These are phyloP conservation scores for Pleurotus eryngii DNA, from an alignment of 768 basidiomycete genomes.

Conservation along the genomic window DNA sequence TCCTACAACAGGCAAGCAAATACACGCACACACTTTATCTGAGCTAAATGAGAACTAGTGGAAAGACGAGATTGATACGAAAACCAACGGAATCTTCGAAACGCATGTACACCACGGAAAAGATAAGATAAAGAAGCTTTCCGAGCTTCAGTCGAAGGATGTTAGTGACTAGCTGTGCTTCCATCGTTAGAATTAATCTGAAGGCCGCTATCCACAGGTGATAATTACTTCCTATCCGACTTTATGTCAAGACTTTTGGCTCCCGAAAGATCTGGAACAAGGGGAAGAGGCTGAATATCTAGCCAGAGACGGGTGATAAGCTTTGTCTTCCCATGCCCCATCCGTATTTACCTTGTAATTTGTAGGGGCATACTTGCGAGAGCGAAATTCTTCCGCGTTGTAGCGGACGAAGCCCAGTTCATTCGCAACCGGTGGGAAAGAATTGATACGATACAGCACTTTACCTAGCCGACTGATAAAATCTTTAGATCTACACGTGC, in stretches of 20 bases:
- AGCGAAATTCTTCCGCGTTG: constrained; percentile 62
- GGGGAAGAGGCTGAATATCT: constrained; percentile 50
- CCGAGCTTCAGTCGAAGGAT: constrained; percentile 38
- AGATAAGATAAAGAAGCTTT: constrained; percentile 53
- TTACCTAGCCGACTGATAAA: background rate
- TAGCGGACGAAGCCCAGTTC: constrained; percentile 80
- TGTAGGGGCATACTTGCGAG: constrained; percentile 57
- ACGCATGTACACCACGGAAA: constrained; percentile 73
- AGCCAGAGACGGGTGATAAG: constrained; percentile 43
- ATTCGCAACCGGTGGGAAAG: constrained; percentile 56
- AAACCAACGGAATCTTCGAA: constrained; percentile 58
- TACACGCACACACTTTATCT: background rate
- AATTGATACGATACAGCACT: background rate
- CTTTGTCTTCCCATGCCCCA: background rate
- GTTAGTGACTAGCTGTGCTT: constrained; percentile 25
- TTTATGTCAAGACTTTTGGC: constrained; percentile 53
- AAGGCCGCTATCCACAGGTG: constrained; percentile 35
- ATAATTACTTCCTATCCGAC: constrained; percentile 80
- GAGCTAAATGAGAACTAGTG: constrained; percentile 37
- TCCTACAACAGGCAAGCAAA: constrained; percentile 58
- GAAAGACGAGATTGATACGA: constrained; percentile 70
- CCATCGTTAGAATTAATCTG: background rate
- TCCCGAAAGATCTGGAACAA: constrained; percentile 44
- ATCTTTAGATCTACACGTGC: constrained; percentile 46
- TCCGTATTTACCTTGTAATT: background rate